Conservation (phyloP, 2,329 filamentous ascomycete genomes). For the Hypoxylon sp. region DNA sequence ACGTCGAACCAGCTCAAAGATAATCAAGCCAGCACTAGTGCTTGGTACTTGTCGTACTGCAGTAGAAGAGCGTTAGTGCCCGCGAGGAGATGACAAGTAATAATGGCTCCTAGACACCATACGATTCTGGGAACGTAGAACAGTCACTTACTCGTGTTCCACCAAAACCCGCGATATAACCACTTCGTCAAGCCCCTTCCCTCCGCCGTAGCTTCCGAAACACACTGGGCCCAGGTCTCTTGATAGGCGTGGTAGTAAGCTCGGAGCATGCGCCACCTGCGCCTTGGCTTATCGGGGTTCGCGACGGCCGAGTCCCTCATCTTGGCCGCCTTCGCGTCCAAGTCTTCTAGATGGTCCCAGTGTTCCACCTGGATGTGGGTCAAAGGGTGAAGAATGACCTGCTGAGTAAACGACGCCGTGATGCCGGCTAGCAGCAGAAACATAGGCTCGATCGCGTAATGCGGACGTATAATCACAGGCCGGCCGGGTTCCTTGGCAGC, state of each 20-base stretch:
- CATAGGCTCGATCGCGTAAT: constrained; percentile 77
- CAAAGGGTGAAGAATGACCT: constrained; percentile 74
- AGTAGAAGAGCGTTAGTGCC: too few species aligned
- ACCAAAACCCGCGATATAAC: constrained; percentile 76
- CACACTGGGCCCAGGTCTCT: constrained; percentile 70
- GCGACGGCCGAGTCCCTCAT: constrained; percentile 49
- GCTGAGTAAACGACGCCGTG: constrained; percentile 72
- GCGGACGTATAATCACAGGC: constrained; percentile 68
- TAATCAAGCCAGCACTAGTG: constrained; percentile 78
- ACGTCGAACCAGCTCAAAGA: constrained; percentile 77
- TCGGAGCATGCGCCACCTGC: constrained; percentile 62
- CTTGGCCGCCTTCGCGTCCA: constrained; percentile 67
- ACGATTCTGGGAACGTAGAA: too few species aligned
- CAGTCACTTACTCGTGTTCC: constrained; percentile 63
- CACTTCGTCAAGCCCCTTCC: constrained; percentile 66
- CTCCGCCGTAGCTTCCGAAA: constrained; percentile 62
- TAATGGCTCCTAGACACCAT: not conserved
- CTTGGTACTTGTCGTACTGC: constrained; percentile 74
- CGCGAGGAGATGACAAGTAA: constrained; percentile 7
- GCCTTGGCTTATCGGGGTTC: constrained; percentile 46
- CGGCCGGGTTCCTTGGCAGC: constrained; percentile 35
- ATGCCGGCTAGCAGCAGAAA: constrained; percentile 76
- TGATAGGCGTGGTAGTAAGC: constrained; percentile 76
- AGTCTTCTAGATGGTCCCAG: constrained; percentile 74
- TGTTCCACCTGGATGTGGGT: constrained; percentile 75